These are phyloP conservation scores for Serendipita sp. DNA, from an alignment of 768 basidiomycete genomes.

Conservation along the genomic window DNA sequence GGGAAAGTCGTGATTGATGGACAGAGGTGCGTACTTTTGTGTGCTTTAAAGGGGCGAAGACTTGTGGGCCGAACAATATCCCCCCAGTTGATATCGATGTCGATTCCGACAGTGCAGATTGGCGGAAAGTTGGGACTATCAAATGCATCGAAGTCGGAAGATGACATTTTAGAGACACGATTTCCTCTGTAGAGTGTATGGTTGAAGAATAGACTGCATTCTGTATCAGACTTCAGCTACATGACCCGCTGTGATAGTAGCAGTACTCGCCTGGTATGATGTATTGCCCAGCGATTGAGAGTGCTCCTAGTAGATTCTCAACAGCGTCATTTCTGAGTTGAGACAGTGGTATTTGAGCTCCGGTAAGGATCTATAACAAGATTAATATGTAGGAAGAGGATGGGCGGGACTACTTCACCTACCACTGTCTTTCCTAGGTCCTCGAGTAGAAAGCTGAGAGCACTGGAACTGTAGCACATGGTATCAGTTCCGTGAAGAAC, in stretches of 20 bases:
- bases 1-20: background rate
- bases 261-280: conserved; percentile 59
- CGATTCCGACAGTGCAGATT: conserved; percentile 67
- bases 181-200: conserved; percentile 60
- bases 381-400: background rate
- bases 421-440: conserved; percentile 87
- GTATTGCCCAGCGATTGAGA: conserved; percentile 79
- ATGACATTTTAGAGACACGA: conserved; percentile 66
- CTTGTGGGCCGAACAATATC: conserved; percentile 72
- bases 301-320: conserved; percentile 79
- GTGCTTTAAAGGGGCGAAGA: conserved; percentile 59
- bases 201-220: conserved; percentile 80
- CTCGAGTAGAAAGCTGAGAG: conserved; percentile 80
- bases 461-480: conserved; percentile 80
- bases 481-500: conserved; percentile 85
- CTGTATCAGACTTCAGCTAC: conserved; percentile 16
- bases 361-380: conserved; percentile 59
- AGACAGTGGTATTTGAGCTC: conserved; percentile 84
- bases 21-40: conserved; percentile 39
- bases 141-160: conserved; percentile 72
- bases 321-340: conserved; percentile 88
- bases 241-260: no score
- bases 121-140: conserved; percentile 71
- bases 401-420: conserved; percentile 14
- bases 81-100: conserved; percentile 80